These are phyloP conservation scores for Westerdykella ornata DNA, from an alignment of 2,329 filamentous ascomycete genomes.

Conservation along the genomic window DNA sequence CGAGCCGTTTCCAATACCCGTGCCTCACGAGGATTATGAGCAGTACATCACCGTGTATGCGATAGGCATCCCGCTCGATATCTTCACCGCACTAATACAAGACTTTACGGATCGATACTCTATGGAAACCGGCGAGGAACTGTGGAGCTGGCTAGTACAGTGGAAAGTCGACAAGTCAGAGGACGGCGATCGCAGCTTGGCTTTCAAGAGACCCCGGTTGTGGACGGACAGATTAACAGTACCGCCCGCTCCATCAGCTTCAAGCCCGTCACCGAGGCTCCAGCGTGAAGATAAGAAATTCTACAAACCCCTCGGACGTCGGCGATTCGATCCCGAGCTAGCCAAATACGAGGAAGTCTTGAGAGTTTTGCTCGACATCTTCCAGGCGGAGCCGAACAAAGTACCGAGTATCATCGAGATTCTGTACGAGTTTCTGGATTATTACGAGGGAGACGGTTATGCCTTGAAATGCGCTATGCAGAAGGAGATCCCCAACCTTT, in stretches of 20 bases:
- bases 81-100: slow-evolving; percentile 24
- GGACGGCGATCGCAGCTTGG: slow-evolving; percentile 3
- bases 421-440: slow-evolving; percentile 31
- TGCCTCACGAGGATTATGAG: slow-evolving; percentile 26
- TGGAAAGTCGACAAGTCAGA: slow-evolving; percentile 21
- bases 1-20: slow-evolving; percentile 24
- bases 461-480: slow-evolving; percentile 28
- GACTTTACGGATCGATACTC: slow-evolving; percentile 23
- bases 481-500: slow-evolving; percentile 31
- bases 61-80: slow-evolving; percentile 20
- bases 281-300: slow-evolving; percentile 12
- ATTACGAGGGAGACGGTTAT: slow-evolving; percentile 25
- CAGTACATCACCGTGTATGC: slow-evolving; percentile 21
- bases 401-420: slow-evolving; percentile 34
- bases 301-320: slow-evolving; percentile 9
- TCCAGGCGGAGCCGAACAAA: slow-evolving; percentile 20
- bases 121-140: slow-evolving; percentile 14
- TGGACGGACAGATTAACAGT: not conserved
- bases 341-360: slow-evolving; percentile 24
- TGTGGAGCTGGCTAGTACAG: slow-evolving; percentile 31
- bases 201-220: slow-evolving; percentile 21
- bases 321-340: slow-evolving; percentile 10
- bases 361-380: slow-evolving; percentile 27
- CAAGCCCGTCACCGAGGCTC: slow-evolving; percentile 1
- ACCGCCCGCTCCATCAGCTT: slow-evolving; percentile 6